These are phyloP conservation scores for Lyophyllum shimeji DNA, from an alignment of 768 basidiomycete species.

Conservation along the genomic window DNA sequence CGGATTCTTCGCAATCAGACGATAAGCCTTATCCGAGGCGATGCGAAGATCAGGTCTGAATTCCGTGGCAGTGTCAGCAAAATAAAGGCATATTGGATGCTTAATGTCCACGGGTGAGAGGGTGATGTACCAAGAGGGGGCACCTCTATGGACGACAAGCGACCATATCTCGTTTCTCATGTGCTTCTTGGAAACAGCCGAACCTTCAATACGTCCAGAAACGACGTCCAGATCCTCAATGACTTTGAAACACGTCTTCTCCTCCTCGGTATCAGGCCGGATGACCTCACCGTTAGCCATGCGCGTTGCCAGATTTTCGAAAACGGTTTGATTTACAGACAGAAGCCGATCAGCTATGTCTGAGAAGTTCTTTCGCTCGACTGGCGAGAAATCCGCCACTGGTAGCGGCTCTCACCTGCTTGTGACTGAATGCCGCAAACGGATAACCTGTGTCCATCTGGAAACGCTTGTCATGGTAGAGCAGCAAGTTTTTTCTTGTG, in stretches of 20 bases:
- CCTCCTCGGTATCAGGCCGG: slow-evolving; percentile 14
- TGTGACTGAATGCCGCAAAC: too few relatives aligned
- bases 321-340: background rate
- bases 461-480: too few relatives aligned
- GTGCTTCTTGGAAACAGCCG: slow-evolving; percentile 1
- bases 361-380: slow-evolving; percentile 7
- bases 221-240: slow-evolving; percentile 19
- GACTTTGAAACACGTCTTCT: slow-evolving; percentile 20
- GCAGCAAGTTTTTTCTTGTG: too few relatives aligned
- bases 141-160: slow-evolving; percentile 19
- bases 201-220: slow-evolving; percentile 18
- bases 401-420: too few relatives aligned
- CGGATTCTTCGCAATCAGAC: slow-evolving; percentile 18
- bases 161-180: slow-evolving; percentile 20
- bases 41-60: slow-evolving; percentile 21
- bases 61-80: slow-evolving; percentile 21
- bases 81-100: slow-evolving; percentile 35
- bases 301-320: slow-evolving; percentile 10
- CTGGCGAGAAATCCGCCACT: too few relatives aligned
- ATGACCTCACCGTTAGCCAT: slow-evolving; percentile 4
- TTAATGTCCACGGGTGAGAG: slow-evolving; percentile 31
- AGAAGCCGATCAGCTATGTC: slow-evolving; percentile 15
- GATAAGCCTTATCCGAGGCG: background rate
- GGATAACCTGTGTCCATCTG: too few relatives aligned
- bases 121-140: slow-evolving; percentile 36